Evolutionary conservation across 2,329 filamentous ascomycete genomes (phyloP), one percentile per base, ranked within the genome.

Genomic region (Capronia coronata): DNA sequence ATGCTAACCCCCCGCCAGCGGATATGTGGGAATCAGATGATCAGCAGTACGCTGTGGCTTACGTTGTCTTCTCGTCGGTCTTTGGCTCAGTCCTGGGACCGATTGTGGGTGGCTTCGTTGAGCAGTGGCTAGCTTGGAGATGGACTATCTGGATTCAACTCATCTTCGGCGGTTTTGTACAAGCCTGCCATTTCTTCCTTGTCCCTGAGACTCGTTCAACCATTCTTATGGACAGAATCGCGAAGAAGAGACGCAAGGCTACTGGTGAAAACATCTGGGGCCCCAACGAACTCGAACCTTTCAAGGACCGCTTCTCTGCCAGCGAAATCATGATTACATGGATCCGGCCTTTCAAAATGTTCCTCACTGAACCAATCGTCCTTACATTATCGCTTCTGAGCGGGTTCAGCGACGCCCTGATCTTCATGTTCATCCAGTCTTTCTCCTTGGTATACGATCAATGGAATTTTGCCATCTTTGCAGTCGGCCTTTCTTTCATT

Each of bases 141-240:
- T 89, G 84, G 84, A 80, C 76, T 47, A 89, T 91, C 64, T 93
- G 87, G 87, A 85, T 91, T 52, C 86, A 90, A 66, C 77, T 91
- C 55, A 88, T 90, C 58, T 81, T 91, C 46, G 86, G 87, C 14
- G 83, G 69, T 7, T 74, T 79, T 27, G 79, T 87, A 2, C 86
- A 90, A 62, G 14, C 78, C 3, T 61, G 86, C 3, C 85, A 89
- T 63, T 70, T 84, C 43, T 62, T 85, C 50, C 73, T 80, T 6
- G 87, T 93, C 1, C 86, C 86, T 1, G 87, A 93, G 66, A 93
- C 87, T 0, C 76, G 87, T 45, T 78, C 80, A 0, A 87, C 83
- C 3, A 78, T 89, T 53, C 75, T 93, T 71, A 82, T 94, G 75
- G 83, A 93, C 69, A 74, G 73, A 1, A 87, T 90, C 51, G 87